Base-by-base conservation (phyloP, 352 stramenopile species). In the Phytophthora meadii region DNA sequence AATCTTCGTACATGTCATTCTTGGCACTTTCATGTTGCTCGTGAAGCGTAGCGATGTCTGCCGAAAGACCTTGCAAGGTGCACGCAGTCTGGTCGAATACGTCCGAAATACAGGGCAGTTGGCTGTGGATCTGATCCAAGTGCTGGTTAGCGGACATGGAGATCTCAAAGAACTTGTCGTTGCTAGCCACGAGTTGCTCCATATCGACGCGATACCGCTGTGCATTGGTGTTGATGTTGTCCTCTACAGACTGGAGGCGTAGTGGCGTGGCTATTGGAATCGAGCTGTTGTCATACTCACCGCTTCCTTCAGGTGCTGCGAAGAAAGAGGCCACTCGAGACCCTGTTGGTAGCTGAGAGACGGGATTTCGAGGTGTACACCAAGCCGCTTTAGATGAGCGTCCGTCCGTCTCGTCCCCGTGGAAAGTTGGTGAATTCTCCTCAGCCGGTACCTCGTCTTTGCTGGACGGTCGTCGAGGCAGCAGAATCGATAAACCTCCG, bases 91-190 rank as follows among this genome's bases (percentile, higher is more conserved):
- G 34, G 14, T 83, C 56, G 37, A 70, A 76, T 4, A 60, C 59
- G 5, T 62, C 69, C 1, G 58, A 48, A 32, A 88, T 60, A 15
- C 42, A 61, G 1, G 83, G 83, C 5, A 92, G 48, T 4, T 87
- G 77, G 27, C 54, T 67, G n/a, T 88, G 72, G 10, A 92, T 65
- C 14, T 61, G 34, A 0, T 90, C 81, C 15, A 89, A 15, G 46
- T 92, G 81, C 41, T 88, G 76, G 14, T 45, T 67, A 24, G 84
- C 81, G 3, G 80, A 81, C 4, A 39, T 54, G 1, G 80, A 65
- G 48, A 92, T 87, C 54, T 90, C 82, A 5, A 92, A 47, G 46
- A 90, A 90, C 52, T 87, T 90, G 49, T 77, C 65, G 32, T 81
- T 82, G 27, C 76, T 74, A 1, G 74, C 53, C 14, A 56, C 41